These are phyloP conservation scores for Vachellia pachyceras DNA, from an alignment of 306 rosid species.

Conservation along the genomic window DNA sequence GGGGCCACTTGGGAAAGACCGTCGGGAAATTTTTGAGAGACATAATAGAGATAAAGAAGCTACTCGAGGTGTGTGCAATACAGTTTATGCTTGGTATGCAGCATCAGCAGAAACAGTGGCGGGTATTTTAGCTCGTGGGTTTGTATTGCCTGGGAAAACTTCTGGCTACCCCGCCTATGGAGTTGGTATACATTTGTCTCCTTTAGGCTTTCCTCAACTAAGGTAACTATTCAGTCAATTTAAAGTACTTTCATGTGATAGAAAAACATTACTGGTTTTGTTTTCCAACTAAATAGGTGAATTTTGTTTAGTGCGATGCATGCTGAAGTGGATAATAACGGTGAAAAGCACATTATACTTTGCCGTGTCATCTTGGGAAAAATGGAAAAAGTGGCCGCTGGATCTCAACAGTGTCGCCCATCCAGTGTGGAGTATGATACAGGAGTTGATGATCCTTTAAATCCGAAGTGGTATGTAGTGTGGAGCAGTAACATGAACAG, in stretches of 20 bases:
- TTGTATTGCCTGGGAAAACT: conserved; percentile 43
- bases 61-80: conserved; percentile 53
- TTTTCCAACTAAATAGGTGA: conserved; percentile 6
- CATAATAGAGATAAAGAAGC: conserved; percentile 46
- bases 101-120: conserved; percentile 44
- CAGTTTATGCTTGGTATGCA: conserved; percentile 64
- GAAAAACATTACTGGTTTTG: background rate
- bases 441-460: conserved; percentile 57
- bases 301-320: conserved; percentile 52
- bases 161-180: conserved; percentile 37
- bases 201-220: conserved; percentile 44
- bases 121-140: conserved; percentile 55
- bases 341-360: conserved; percentile 55
- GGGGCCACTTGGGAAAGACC: conserved; percentile 48
- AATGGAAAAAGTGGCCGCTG: conserved; percentile 58
- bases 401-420: conserved; percentile 51
- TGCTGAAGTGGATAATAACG: conserved; percentile 47
- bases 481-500: conserved; percentile 63
- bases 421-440: conserved; percentile 57
- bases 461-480: conserved; percentile 62
- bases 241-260: background rate
- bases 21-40: conserved; percentile 43
- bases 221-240: conserved; percentile 45
- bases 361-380: conserved; percentile 70
- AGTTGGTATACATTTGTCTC: conserved; percentile 53